phyloP scores from a whole-genome alignment of 495 filamentous ascomycete genomes.

The Penicillium daleae region DNA sequence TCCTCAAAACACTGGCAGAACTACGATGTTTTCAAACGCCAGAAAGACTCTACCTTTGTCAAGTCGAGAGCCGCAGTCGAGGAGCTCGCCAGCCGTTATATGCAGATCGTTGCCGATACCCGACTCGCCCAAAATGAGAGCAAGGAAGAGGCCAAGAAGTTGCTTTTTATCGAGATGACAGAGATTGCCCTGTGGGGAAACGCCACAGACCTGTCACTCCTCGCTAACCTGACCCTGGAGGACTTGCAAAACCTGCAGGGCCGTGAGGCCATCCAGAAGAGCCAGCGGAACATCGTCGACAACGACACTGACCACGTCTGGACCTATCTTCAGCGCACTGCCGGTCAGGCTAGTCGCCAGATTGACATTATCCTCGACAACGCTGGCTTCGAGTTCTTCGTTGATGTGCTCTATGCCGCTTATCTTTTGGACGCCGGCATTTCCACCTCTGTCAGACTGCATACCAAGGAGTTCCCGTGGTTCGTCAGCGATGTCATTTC shows the following conservation, averaged over 20 bases:
- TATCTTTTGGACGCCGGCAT: slow-evolving; percentile 62
- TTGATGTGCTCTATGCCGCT: slow-evolving; percentile 80
- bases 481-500: slow-evolving; percentile 87
- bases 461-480: slow-evolving; percentile 86
- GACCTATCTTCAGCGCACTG: slow-evolving; percentile 58
- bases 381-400: slow-evolving; percentile 88
- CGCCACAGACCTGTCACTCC: slow-evolving; percentile 81
- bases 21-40: slow-evolving; percentile 80
- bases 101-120: slow-evolving; percentile 55
- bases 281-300: slow-evolving; percentile 77
- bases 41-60: slow-evolving; percentile 81
- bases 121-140: slow-evolving; percentile 33
- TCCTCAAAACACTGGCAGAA: slow-evolving; percentile 74
- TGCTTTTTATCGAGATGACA: slow-evolving; percentile 81
- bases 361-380: slow-evolving; percentile 89
- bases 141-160: slow-evolving; percentile 63
- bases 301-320: slow-evolving; percentile 71
- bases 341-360: slow-evolving; percentile 41
- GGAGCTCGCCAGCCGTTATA: slow-evolving; percentile 72
- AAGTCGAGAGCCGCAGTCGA: slow-evolving; percentile 81
- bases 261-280: slow-evolving; percentile 69
- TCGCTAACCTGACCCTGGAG: slow-evolving; percentile 79
- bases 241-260: slow-evolving; percentile 89
- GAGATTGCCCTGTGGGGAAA: slow-evolving; percentile 93
- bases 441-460: slow-evolving; percentile 61